Evolutionary conservation across 164 flowering plant genomes (phyloP), one percentile per base, ranked within the genome.

Genomic region (Taxillus chinensis): DNA sequence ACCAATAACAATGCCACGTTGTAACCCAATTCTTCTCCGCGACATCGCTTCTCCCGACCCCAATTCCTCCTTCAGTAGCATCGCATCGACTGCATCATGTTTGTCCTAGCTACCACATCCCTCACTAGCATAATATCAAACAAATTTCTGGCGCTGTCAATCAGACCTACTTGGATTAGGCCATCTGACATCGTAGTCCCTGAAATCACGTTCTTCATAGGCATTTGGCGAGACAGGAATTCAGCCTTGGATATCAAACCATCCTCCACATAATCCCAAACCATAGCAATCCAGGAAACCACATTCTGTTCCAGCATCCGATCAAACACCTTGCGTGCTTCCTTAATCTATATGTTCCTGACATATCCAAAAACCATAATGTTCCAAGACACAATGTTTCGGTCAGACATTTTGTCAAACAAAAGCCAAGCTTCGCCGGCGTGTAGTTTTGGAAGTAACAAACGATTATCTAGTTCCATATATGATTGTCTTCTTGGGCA

Each of bases 111-210:
- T 61, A 89, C 84, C 39, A 83, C 80, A 77, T 89, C 96, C 73
- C 82, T 87, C 63, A 56, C 82, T 0, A 91, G 93, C 91, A 89
- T 89, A 66, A 62, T 57, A 62, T 82, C 76, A 65, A 70, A 89
- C 50, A 85, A 71, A 61, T 54, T 62, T 13, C 81, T 71, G 10
- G 93, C 96, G 38, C 83, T 86, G 48, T 83, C 88, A 46, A 87
- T 63, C 53, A 86, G 73, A 15, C 80, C 71, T 0, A 75, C 88
- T 43, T 74, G 80, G 62, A 89, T 78, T 16, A 87, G 64, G 3
- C 93, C 91, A 63, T 85, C 86, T 55, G 83, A 66, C 88, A 89
- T 83, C 66, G 86, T 90, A 0, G 96, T 83, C 86, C 85, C 83
- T 2, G 96, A 89, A 15, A 89, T 78, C 10, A 84, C 86, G 71